These are phyloP conservation scores for Houttuynia cordata DNA, from an alignment of 164 flowering plant species.

Conservation along the genomic window DNA sequence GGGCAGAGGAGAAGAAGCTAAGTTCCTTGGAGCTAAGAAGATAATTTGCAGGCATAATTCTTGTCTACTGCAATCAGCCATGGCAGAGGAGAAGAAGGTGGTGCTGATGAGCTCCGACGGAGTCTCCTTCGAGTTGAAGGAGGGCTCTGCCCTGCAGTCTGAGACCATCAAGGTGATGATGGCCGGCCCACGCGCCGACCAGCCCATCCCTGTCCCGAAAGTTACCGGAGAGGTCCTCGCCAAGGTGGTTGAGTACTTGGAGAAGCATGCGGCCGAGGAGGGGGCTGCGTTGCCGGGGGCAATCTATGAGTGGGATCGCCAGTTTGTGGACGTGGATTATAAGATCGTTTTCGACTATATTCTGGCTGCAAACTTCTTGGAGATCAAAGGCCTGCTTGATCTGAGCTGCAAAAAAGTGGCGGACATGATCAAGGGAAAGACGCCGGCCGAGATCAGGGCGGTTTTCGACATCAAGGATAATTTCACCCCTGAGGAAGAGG, in stretches of 20 bases:
- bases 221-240: conserved; percentile 47
- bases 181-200: conserved; percentile 57
- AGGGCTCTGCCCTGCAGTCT: conserved; percentile 51
- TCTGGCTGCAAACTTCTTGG: conserved; percentile 54
- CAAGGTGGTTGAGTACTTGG: conserved; percentile 73
- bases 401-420: conserved; percentile 60
- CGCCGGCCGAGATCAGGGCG: conserved; percentile 51
- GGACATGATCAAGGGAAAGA: conserved; percentile 61
- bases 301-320: neutral
- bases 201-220: conserved; percentile 33
- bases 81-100: conserved; percentile 21
- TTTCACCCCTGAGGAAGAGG: conserved; percentile 59
- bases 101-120: conserved; percentile 56
- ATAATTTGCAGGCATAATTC: too few relatives aligned
- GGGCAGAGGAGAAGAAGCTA: too few relatives aligned
- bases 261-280: conserved; percentile 54
- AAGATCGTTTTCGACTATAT: conserved; percentile 14
- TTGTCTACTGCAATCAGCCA: neutral
- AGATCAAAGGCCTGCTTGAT: conserved; percentile 50
- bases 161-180: conserved; percentile 71
- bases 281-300: conserved; percentile 22
- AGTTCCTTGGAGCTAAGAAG: too few relatives aligned
- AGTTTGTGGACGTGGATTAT: conserved; percentile 11
- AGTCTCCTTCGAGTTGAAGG: conserved; percentile 54
- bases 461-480: conserved; percentile 57